These are phyloP conservation scores for Macrophomina phaseolina DNA, from an alignment of 2,329 filamentous ascomycete species.

Conservation along the genomic window DNA sequence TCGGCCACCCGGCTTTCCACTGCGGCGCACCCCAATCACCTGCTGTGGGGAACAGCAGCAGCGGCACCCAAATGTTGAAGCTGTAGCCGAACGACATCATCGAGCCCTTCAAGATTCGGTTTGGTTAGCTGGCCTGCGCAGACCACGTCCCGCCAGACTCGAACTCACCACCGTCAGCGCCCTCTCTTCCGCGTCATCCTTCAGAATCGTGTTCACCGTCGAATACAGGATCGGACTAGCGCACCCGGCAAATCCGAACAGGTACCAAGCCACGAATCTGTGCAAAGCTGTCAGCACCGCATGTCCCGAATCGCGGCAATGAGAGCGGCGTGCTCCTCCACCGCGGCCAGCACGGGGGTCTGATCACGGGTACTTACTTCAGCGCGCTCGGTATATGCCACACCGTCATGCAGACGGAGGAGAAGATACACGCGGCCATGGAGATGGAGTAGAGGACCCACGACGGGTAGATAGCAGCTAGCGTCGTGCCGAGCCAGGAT, in stretches of 20 bases:
- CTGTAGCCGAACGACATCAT: constrained; percentile 57
- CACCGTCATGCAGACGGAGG: constrained; percentile 54
- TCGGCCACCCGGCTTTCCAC: constrained; percentile 57
- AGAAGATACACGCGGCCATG: constrained; percentile 49
- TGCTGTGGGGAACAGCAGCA: constrained; percentile 51
- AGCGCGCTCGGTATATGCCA: constrained; percentile 58
- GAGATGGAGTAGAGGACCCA: constrained; percentile 56
- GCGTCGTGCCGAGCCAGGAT: constrained; percentile 57
- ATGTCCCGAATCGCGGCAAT: background rate
- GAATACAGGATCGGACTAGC: constrained; percentile 52
- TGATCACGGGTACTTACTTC: constrained; percentile 43
- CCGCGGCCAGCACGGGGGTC: too few species aligned
- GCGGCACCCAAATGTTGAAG: constrained; percentile 54
- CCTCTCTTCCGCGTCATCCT: constrained; percentile 46
- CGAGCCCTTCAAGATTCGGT: constrained; percentile 38
- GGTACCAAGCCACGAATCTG: constrained; percentile 52
- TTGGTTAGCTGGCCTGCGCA: background rate
- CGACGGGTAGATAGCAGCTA: constrained; percentile 58
- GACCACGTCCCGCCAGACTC: background rate
- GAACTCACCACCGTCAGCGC: constrained; percentile 45
- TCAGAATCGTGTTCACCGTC: constrained; percentile 52
- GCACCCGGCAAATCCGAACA: constrained; percentile 48
- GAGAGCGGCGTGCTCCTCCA: too few species aligned
- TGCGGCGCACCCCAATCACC: constrained; percentile 51
- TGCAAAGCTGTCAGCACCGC: background rate